Evolutionary conservation across 2,329 filamentous ascomycete genomes (phyloP).

Genomic region (Fusarium praegraminearum): DNA sequence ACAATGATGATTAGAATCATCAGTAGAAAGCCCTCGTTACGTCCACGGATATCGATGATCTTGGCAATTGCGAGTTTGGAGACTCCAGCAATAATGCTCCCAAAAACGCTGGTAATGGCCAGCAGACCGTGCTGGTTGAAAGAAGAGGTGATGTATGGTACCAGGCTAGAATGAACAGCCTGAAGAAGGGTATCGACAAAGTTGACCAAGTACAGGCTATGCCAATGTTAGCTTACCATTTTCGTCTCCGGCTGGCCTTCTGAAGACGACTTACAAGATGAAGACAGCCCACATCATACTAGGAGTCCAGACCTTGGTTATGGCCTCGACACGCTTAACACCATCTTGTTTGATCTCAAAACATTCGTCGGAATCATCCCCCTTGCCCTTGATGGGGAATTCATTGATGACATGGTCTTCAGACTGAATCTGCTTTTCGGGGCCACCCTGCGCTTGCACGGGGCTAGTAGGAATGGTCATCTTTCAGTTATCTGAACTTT

Average conservation of each 20-base stretch:
- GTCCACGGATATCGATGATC: conserved; percentile 62
- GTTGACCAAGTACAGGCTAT: conserved; percentile 56
- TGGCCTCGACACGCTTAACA: conserved; percentile 55
- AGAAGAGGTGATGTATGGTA: conserved; percentile 74
- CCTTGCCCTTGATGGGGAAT: conserved; percentile 26
- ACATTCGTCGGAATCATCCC: conserved; percentile 36
- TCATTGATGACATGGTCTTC: conserved; percentile 16
- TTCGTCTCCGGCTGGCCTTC: no score
- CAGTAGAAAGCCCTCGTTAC: conserved; percentile 59
- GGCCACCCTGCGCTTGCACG: conserved; percentile 19
- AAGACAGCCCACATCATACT: conserved; percentile 56
- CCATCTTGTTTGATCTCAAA: conserved; percentile 54
- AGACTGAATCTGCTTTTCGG: conserved; percentile 37
- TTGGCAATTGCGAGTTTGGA: conserved; percentile 59
- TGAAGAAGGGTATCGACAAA: conserved; percentile 55
- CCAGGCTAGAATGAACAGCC: conserved; percentile 61
- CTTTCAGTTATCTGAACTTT: neutral
- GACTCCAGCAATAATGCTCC: conserved; percentile 57
- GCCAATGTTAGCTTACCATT: neutral
- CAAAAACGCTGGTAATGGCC: conserved; percentile 72
- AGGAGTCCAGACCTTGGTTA: conserved; percentile 56
- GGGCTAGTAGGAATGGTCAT: conserved; percentile 17
- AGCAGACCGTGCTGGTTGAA: conserved; percentile 74
- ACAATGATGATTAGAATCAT: conserved; percentile 60
- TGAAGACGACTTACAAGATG: conserved; percentile 49